Conservation (phyloP, 2,329 filamentous ascomycete genomes). For the Penicillium sp. region DNA sequence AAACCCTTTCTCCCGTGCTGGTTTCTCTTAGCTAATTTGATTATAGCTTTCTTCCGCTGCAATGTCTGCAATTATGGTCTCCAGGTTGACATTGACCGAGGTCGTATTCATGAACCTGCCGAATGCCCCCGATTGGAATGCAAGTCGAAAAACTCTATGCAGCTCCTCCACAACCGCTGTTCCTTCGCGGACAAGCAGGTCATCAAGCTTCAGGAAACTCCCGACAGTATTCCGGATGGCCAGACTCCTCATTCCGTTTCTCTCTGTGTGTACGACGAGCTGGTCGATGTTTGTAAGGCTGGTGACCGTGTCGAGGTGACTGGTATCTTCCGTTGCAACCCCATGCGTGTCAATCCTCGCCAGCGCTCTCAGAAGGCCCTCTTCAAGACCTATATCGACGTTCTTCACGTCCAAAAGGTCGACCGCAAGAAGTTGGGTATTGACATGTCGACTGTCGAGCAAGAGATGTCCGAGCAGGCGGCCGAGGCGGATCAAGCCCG, state of each 20-base stretch:
- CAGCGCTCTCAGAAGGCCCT: slow-evolving; percentile 91
- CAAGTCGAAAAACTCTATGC: slow-evolving; percentile 89
- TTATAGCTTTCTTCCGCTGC: slow-evolving; percentile 88
- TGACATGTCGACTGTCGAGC: slow-evolving; percentile 82
- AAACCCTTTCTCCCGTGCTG: neutral
- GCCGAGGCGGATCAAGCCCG: slow-evolving; percentile 77
- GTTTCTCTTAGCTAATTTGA: neutral
- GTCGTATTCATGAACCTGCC: slow-evolving; percentile 93
- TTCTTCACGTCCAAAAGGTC: slow-evolving; percentile 92
- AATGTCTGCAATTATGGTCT: slow-evolving; percentile 89
- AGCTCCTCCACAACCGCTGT: slow-evolving; percentile 95
- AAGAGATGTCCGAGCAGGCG: slow-evolving; percentile 73
- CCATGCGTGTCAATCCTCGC: slow-evolving; percentile 89
- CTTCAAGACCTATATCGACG: slow-evolving; percentile 97
- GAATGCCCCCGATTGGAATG: slow-evolving; percentile 82
- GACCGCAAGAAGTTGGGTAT: slow-evolving; percentile 93
- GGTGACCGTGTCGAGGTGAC: slow-evolving; percentile 95
- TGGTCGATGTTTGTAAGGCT: slow-evolving; percentile 97
- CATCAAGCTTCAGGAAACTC: slow-evolving; percentile 97
- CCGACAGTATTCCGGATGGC: slow-evolving; percentile 88
- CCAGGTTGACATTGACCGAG: slow-evolving; percentile 87
- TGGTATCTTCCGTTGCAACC: slow-evolving; percentile 93
- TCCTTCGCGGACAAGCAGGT: slow-evolving; percentile 96
- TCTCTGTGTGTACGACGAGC: slow-evolving; percentile 91
- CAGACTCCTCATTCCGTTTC: slow-evolving; percentile 98